Conservation (phyloP, 2,329 filamentous ascomycete species). For the Claviceps sp. region DNA sequence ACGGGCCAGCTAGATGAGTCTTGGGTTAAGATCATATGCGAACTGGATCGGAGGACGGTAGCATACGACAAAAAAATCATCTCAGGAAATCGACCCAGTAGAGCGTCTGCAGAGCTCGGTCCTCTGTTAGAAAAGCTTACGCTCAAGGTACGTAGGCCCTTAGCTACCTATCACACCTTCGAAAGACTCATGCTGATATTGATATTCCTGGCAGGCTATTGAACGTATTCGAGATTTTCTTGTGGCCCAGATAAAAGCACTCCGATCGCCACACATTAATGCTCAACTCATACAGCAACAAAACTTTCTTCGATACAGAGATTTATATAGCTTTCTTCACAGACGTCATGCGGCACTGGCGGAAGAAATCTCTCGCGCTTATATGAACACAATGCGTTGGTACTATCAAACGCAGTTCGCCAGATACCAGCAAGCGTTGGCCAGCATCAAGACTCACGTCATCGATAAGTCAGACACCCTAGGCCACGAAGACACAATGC, state of each 20-base stretch:
- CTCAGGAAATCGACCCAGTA: slow-evolving; percentile 48
- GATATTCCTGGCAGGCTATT: slow-evolving; percentile 44
- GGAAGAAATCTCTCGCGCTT: slow-evolving; percentile 82
- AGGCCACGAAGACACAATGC: slow-evolving; percentile 59
- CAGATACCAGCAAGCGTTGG: slow-evolving; percentile 71
- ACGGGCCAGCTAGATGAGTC: slow-evolving; percentile 82
- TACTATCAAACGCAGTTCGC: slow-evolving; percentile 89
- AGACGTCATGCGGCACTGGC: slow-evolving; percentile 71
- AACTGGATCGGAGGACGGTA: slow-evolving; percentile 67
- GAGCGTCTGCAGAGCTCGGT: slow-evolving; percentile 69
- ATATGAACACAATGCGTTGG: slow-evolving; percentile 98
- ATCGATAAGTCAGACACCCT: slow-evolving; percentile 76
- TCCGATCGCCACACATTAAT: slow-evolving; percentile 91
- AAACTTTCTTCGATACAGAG: slow-evolving; percentile 76
- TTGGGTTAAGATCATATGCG: slow-evolving; percentile 72
- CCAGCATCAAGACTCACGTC: slow-evolving; percentile 69
- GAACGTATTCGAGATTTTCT: slow-evolving; percentile 91
- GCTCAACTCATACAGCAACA: slow-evolving; percentile 94
- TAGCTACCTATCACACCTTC: neutral
- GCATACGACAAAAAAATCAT: slow-evolving; percentile 52
- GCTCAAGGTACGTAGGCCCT: slow-evolving; percentile 45
- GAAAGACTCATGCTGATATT: neutral
- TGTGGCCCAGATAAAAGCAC: slow-evolving; percentile 84
- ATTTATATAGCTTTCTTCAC: slow-evolving; percentile 74
- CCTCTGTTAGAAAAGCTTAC: slow-evolving; percentile 76